These are phyloP conservation scores for Cryptococcus floricola DNA, from an alignment of 1,284 basidiomycete genomes.

Conservation along the genomic window DNA sequence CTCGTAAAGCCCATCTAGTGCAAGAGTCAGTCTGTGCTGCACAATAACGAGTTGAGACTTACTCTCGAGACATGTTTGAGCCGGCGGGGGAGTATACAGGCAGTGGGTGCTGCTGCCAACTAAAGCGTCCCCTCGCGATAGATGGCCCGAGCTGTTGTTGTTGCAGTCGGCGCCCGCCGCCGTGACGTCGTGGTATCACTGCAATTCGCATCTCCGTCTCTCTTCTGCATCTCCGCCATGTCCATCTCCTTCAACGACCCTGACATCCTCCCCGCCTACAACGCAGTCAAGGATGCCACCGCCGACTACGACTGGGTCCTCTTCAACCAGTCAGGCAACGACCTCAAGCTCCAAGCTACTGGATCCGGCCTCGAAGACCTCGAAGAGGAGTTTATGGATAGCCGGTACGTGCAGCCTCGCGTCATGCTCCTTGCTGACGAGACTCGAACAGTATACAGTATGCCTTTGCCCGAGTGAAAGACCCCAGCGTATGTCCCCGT, in stretches of 20 bases:
- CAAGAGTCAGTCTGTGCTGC: too few relatives aligned
- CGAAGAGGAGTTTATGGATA: conserved; percentile 91
- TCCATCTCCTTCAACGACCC: conserved; percentile 22
- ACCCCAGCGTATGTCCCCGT: conserved; percentile 65
- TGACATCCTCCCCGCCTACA: conserved; percentile 72
- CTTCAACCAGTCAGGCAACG: conserved; percentile 76
- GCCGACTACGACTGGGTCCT: conserved; percentile 77
- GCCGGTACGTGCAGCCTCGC: conserved; percentile 57
- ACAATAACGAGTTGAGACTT: too few relatives aligned
- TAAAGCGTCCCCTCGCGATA: too few relatives aligned
- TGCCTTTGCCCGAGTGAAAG: conserved; percentile 82
- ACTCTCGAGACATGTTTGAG: too few relatives aligned
- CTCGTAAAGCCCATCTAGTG: too few relatives aligned
- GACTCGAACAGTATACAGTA: conserved; percentile 72
- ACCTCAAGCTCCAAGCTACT: conserved; percentile 80
- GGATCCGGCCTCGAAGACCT: conserved; percentile 87
- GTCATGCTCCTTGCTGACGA: background rate
- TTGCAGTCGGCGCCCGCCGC: too few relatives aligned
- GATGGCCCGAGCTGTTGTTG: too few relatives aligned
- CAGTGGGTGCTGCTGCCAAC: too few relatives aligned
- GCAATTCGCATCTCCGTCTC: background rate
- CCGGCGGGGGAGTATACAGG: too few relatives aligned
- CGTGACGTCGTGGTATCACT: background rate
- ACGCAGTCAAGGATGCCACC: conserved; percentile 69
- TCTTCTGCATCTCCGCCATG: background rate